These are phyloP conservation scores for Eucalyptus melliodora DNA, from an alignment of 345 rosid genomes.

Conservation along the genomic window DNA sequence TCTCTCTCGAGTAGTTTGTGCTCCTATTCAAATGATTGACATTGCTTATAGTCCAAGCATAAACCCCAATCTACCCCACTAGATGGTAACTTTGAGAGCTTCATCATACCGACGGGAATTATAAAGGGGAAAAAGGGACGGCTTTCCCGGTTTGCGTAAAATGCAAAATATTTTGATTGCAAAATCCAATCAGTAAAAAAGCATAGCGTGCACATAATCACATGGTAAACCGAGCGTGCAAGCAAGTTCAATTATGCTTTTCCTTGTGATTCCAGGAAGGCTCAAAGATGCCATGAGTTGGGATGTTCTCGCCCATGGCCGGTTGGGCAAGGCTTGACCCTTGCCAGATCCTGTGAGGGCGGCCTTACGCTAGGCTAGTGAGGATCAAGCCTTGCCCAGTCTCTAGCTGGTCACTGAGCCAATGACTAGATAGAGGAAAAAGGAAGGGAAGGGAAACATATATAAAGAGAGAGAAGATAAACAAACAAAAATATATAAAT, in stretches of 20 bases:
- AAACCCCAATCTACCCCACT: neutral
- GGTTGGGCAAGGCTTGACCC: accelerated
- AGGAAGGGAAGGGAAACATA: accelerated
- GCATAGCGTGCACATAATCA: neutral
- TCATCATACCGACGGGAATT: neutral
- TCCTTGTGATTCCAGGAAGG: conserved; percentile 21
- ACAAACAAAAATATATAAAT: too few relatives aligned
- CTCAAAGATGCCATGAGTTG: too few relatives aligned
- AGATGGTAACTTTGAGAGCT: neutral
- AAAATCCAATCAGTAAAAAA: neutral
- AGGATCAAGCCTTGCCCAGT: neutral
- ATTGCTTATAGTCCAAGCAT: neutral
- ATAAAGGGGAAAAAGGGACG: neutral
- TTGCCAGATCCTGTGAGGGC: accelerated
- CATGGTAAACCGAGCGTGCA: neutral
- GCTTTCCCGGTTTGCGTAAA: neutral
- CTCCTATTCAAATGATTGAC: neutral
- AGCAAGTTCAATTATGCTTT: conserved; percentile 27
- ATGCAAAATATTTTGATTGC: neutral
- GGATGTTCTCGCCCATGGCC: too few relatives aligned
- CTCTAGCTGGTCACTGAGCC: neutral
- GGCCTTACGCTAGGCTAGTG: neutral
- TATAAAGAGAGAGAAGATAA: too few relatives aligned
- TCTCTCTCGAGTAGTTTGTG: neutral
- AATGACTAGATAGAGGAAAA: neutral